These are phyloP conservation scores for Hygrocybe punicea DNA, from an alignment of 768 basidiomycete genomes.

Conservation along the genomic window DNA sequence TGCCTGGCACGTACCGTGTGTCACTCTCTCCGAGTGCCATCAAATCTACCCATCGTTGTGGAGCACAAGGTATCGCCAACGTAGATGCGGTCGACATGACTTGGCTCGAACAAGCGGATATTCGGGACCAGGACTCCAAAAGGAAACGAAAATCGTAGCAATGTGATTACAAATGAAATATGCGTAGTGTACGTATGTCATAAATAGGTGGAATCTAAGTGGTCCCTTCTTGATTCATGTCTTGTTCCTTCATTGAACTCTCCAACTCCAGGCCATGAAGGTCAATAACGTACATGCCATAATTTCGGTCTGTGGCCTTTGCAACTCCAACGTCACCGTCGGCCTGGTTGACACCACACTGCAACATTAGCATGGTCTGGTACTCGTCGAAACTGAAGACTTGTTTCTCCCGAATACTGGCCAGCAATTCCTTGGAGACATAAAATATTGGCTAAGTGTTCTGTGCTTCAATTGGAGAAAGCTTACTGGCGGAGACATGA, in stretches of 20 bases:
- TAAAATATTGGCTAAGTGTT: background rate
- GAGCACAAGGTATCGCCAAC: slow-evolving; percentile 25
- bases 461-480: slow-evolving; percentile 6
- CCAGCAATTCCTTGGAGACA: slow-evolving; percentile 67
- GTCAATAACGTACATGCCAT: slow-evolving; percentile 87
- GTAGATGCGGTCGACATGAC: slow-evolving; percentile 30
- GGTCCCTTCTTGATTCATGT: background rate
- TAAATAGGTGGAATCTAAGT: slow-evolving; percentile 6
- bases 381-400: slow-evolving; percentile 89
- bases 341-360: slow-evolving; percentile 77
- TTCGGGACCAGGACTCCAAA: slow-evolving; percentile 1
- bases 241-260: slow-evolving; percentile 13
- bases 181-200: background rate
- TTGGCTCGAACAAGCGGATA: slow-evolving; percentile 32
- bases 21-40: slow-evolving; percentile 30
- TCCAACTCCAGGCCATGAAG: slow-evolving; percentile 75
- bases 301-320: slow-evolving; percentile 64
- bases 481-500: slow-evolving; percentile 66
- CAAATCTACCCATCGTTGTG: slow-evolving; percentile 20
- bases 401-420: slow-evolving; percentile 57
- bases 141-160: slow-evolving; percentile 4
- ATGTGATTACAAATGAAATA: background rate
- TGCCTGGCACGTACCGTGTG: slow-evolving; percentile 22
- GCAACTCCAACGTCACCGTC: slow-evolving; percentile 47
- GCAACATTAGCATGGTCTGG: slow-evolving; percentile 83